A percentile compares a stretch with the other conserved stretches of the same genome.
These are phyloP conservation scores for Talaromyces islandicus DNA, from an alignment of 2,329 filamentous ascomycete genomes.

Conservation along the genomic window DNA sequence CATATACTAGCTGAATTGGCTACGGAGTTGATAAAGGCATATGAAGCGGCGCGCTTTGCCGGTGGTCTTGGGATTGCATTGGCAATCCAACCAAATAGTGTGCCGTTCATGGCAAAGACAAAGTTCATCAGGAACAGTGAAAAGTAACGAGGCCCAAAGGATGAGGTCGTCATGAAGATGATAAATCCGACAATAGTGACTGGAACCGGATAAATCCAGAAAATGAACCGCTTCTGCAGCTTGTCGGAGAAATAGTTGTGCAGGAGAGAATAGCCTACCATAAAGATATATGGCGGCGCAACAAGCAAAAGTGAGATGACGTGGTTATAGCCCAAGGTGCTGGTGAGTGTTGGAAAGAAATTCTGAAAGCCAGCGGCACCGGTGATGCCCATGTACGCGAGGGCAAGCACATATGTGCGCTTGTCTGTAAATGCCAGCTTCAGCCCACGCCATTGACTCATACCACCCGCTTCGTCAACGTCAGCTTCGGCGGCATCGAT, in stretches of 20 bases:
- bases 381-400: constrained; percentile 46
- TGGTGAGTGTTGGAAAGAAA: constrained; percentile 50
- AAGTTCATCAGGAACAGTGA: constrained; percentile 52
- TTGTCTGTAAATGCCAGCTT: constrained; percentile 48
- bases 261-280: constrained; percentile 43
- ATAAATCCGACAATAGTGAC: constrained; percentile 47
- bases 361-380: constrained; percentile 50
- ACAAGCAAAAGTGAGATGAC: constrained; percentile 47
- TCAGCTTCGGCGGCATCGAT: constrained; percentile 44
- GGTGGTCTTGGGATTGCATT: constrained; percentile 47
- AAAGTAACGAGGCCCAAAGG: constrained; percentile 51
- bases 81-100: constrained; percentile 46
- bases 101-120: constrained; percentile 51
- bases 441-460: constrained; percentile 44
- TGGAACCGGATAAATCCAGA: constrained; percentile 48
- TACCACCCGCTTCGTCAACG: constrained; percentile 42
- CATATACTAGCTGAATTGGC: constrained; percentile 50
- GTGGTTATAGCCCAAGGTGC: constrained; percentile 38
- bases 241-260: constrained; percentile 43
- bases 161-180: constrained; percentile 49
- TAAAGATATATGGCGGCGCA: constrained; percentile 50
- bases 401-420: constrained; percentile 41
- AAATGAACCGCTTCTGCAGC: constrained; percentile 44
- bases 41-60: constrained; percentile 50
- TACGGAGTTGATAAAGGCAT: constrained; percentile 51